Conservation (phyloP, 2,329 filamentous ascomycete species). For the Mycosphaerella arachidis region DNA sequence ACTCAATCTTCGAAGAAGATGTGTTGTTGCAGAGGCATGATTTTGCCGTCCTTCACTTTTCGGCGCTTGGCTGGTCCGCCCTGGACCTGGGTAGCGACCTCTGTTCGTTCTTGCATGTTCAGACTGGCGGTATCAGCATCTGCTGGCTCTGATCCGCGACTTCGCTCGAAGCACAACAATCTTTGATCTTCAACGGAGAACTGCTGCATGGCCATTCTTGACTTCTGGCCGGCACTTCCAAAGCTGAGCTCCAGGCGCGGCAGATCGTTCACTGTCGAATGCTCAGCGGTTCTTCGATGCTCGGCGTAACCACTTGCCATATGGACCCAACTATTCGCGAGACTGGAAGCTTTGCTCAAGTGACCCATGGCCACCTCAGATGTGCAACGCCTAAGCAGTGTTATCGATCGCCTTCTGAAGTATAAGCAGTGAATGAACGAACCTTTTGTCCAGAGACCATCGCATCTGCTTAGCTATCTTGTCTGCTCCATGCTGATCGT, state of each 20-base stretch:
- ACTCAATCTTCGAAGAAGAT: conserved; percentile 9
- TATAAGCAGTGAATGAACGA: not conserved
- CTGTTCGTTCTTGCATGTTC: not conserved
- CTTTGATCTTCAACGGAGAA: not conserved
- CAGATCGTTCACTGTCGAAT: not conserved
- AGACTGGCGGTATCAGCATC: not conserved
- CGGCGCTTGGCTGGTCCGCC: conserved; percentile 9
- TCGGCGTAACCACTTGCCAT: not conserved
- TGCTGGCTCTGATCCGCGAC: not conserved
- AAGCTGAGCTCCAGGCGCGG: not conserved
- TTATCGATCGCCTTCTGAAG: not conserved
- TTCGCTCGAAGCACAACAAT: conserved; percentile 7
- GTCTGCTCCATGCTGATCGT: not conserved
- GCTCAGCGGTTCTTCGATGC: not conserved
- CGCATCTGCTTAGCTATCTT: not conserved
- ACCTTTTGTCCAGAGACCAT: conserved; percentile 3
- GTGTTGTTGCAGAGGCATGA: conserved; percentile 4
- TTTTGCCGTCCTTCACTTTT: conserved; percentile 9
- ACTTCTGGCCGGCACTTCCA: not conserved
- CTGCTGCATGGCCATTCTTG: not conserved
- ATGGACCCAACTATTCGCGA: not conserved
- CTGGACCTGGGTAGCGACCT: too few relatives aligned
- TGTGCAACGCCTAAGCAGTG: not conserved
- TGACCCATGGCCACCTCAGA: not conserved
- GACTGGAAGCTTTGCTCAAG: too few relatives aligned